Percentiles rank a stretch among this genome's conserved stretches.
phyloP scores from a whole-genome alignment of 768 basidiomycete species.

The Leccinum imitatum region DNA sequence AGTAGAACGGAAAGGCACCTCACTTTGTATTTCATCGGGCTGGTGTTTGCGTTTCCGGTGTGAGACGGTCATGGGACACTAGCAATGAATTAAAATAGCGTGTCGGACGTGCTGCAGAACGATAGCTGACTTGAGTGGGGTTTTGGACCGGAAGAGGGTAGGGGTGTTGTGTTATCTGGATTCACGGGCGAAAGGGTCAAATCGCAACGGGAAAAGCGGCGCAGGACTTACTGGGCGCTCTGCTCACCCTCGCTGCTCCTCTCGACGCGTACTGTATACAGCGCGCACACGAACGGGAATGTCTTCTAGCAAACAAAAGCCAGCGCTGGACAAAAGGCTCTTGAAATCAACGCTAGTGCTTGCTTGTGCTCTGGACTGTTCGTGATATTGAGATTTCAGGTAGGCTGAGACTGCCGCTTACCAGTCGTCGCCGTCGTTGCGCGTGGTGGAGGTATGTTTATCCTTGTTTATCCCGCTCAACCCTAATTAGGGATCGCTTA shows the following conservation, averaged over 20 bases:
- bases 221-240: constrained; percentile 3
- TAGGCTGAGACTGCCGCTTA: background rate
- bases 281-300: background rate
- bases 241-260: background rate
- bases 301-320: background rate
- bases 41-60: constrained; percentile 64
- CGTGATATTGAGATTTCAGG: background rate
- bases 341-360: background rate
- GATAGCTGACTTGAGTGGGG: background rate
- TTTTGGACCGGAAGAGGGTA: background rate
- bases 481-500: background rate
- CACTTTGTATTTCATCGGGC: constrained; percentile 66
- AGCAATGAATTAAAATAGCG: background rate
- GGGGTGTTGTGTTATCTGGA: background rate
- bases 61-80: constrained; percentile 55
- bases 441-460: constrained; percentile 12
- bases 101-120: background rate
- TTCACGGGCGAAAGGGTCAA: background rate
- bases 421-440: constrained; percentile 13
- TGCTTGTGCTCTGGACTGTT: background rate
- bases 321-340: background rate
- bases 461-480: constrained; percentile 5
- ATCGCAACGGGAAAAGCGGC: background rate
- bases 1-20: constrained; percentile 21
- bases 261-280: background rate